These are phyloP conservation scores for Fusarium oligoseptatum DNA, from an alignment of 2,329 filamentous ascomycete species.

Conservation along the genomic window DNA sequence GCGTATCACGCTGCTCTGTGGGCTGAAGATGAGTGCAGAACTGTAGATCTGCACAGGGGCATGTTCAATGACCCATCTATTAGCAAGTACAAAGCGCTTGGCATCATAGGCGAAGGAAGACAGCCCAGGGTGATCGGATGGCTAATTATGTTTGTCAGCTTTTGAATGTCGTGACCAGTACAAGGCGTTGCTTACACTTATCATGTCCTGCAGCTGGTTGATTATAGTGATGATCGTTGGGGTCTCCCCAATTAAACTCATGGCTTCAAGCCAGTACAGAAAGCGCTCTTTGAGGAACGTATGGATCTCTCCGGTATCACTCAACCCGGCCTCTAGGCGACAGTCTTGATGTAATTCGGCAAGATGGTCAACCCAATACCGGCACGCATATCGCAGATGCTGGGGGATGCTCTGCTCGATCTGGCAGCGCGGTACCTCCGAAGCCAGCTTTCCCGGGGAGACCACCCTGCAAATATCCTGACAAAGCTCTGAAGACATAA, in stretches of 20 bases:
- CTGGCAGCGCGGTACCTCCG: background rate
- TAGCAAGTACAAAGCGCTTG: background rate
- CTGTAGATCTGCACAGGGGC: conserved; percentile 17
- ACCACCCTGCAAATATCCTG: conserved; percentile 6
- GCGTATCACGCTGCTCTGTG: background rate
- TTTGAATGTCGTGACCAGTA: background rate
- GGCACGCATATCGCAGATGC: conserved; percentile 3
- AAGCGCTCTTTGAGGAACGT: background rate
- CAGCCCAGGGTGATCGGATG: background rate
- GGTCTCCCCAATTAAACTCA: background rate
- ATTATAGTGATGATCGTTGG: background rate
- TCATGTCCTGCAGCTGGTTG: background rate
- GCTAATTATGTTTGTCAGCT: background rate
- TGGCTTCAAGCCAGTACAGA: conserved; percentile 16
- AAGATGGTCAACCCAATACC: conserved; percentile 21
- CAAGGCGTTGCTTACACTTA: background rate
- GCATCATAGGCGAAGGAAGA: background rate
- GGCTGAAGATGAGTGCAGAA: conserved; percentile 12
- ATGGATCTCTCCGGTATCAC: conserved; percentile 8
- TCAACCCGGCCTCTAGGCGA: background rate
- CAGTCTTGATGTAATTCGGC: background rate
- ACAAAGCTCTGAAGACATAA: conserved; percentile 3
- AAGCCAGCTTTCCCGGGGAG: background rate
- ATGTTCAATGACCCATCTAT: conserved; percentile 4
- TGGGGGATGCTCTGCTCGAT: background rate